Evolutionary conservation across 805 yeast species (phyloP), one percentile per base, ranked within the genome.

Genomic region (Cyberlindnera sargentensis): DNA sequence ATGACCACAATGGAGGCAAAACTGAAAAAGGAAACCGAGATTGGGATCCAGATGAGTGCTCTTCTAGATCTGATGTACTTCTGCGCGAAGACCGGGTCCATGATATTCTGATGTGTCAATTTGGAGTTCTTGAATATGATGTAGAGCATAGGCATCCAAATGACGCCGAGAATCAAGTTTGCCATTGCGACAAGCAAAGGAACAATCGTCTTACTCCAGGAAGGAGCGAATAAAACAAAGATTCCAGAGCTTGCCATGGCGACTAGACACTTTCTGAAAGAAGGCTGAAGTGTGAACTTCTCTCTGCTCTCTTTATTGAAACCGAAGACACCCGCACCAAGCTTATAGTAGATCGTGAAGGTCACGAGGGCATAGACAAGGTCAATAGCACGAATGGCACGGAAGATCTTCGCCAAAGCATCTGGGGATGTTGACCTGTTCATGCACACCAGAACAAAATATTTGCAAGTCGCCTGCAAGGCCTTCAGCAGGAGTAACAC

Each of bases 141-240:
- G n/a, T 4, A 55, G 53, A 30, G 43, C 55, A 23, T 51, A 47
- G 39, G 54, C 49, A 37, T 46, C 50, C 40, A 52, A 43, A 44
- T 46, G 32, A 36, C 50, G 32, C 42, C 44, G 11, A 45, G 48
- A 39, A 42, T 47, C 24, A 35, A 49, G 32, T 40, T 40, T 27
- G 37, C 49, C 40, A 37, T 28, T 28, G 30, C 6, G 30, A 9
- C 30, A 28, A 6, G 6, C 6, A 28, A 28, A 28, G 9, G 30
- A 28, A 28, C 8, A 9, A 9, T 28, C 6, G 6, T 6, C 30
- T 6, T 28, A 15, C 30, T 46, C 66, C 47, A 36, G 5, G 41
- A 8, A 5, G 35, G n/a, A 9, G 36, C 30, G 11, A 47, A 20
- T 5, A 40, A 31, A 2, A 42, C 31, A 24, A 35, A 4, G 6